A percentile compares a stretch with the other conserved stretches of the same genome.
phyloP scores from a whole-genome alignment of 306 rosid species.

The Lathyrus aphaca region DNA sequence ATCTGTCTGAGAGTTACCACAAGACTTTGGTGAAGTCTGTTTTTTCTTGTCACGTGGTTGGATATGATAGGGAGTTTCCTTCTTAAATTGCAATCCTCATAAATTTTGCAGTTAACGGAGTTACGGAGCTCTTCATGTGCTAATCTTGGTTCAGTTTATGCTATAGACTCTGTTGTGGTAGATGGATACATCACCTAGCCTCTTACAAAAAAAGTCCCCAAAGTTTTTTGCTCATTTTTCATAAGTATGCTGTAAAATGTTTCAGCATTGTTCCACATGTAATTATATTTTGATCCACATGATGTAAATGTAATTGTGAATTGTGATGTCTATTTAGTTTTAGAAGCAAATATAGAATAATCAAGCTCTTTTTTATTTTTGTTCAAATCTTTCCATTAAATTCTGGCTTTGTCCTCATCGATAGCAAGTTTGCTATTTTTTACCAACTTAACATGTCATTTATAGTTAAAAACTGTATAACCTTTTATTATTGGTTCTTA shows the following conservation, averaged over 20 bases:
- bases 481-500: constrained; percentile 35
- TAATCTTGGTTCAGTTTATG: not conserved
- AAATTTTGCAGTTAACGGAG: not conserved
- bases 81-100: not conserved
- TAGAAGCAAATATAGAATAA: not conserved
- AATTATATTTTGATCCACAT: constrained; percentile 1
- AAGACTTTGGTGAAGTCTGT: constrained; percentile 30
- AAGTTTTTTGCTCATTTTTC: not conserved
- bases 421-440: constrained; percentile 12
- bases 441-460: constrained; percentile 29
- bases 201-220: not conserved
- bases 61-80: constrained; percentile 13
- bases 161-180: constrained; percentile 1
- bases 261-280: not conserved
- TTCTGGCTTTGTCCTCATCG: not conserved
- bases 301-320: not conserved
- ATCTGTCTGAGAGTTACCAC: not conserved
- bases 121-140: not conserved
- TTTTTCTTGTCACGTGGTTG: constrained; percentile 13
- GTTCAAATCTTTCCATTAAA: not conserved
- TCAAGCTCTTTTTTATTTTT: not conserved
- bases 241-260: not conserved
- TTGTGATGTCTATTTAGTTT: not conserved
- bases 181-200: constrained; percentile 7
- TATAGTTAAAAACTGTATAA: constrained; percentile 27